Percentiles rank a stretch among this genome's conserved stretches.
Conservation (phyloP, 2,329 filamentous ascomycete genomes). For the Leptographium radiaticola region DNA sequence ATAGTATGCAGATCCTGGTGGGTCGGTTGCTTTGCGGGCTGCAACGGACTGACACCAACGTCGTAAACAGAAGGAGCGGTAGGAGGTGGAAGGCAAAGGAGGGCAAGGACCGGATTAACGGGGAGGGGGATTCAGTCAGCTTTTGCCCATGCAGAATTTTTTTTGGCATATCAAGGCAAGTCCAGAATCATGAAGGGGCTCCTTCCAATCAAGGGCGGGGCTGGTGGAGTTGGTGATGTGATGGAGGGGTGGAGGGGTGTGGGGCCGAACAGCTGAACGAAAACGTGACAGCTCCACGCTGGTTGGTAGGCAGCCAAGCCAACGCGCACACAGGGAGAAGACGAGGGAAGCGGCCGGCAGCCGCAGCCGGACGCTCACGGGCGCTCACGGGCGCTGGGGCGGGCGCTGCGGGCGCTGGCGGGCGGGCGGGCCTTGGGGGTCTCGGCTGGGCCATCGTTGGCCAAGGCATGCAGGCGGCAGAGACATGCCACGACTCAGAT, state of each 20-base stretch:
- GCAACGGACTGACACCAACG: neutral
- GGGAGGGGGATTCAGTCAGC: neutral
- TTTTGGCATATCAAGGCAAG: neutral
- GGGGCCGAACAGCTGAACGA: constrained; percentile 1
- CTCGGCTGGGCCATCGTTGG: neutral
- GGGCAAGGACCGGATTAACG: neutral
- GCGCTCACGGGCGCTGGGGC: too few relatives aligned
- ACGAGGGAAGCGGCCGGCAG: neutral
- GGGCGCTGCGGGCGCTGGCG: too few relatives aligned
- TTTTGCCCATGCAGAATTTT: neutral
- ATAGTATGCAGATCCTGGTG: neutral
- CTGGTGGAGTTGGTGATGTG: neutral
- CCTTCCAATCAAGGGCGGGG: neutral
- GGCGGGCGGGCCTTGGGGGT: neutral
- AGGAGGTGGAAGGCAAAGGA: neutral
- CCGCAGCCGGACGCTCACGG: too few relatives aligned
- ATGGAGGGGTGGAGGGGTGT: constrained; percentile 4
- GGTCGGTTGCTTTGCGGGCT: neutral
- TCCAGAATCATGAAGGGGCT: neutral
- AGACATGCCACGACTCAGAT: neutral
- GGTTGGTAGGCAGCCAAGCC: neutral
- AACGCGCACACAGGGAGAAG: neutral
- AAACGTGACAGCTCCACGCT: neutral
- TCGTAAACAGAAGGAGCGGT: neutral
- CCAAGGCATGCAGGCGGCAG: neutral